Evolutionary conservation across 257 asterid genomes (phyloP).

Genomic region (Linderniella brevidens): DNA sequence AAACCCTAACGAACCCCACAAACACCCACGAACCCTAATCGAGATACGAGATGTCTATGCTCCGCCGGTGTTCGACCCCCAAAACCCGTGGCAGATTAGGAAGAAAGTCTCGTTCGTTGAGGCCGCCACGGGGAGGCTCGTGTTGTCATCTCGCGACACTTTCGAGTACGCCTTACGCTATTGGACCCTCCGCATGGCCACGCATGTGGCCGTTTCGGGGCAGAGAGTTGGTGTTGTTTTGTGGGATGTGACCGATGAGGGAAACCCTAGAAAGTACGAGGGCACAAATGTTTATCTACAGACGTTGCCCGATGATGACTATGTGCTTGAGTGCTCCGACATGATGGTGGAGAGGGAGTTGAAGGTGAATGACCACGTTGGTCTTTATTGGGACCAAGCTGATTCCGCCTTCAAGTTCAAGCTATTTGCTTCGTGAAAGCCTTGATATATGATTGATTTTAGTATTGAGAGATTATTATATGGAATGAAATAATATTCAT

Average conservation of each 20-base stretch:
- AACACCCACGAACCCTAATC: slow-evolving; percentile 17
- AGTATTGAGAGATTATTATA: no score
- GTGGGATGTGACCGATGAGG: slow-evolving; percentile 37
- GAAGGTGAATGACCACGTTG: slow-evolving; percentile 25
- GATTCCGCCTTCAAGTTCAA: no score
- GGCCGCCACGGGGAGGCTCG: slow-evolving; percentile 13
- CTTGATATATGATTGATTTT: no score
- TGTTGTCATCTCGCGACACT: slow-evolving; percentile 18
- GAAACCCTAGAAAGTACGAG: slow-evolving; percentile 15
- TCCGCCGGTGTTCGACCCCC: slow-evolving; percentile 16
- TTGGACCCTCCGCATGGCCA: slow-evolving; percentile 28
- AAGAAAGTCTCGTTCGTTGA: slow-evolving; percentile 23
- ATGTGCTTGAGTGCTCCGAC: slow-evolving; percentile 18
- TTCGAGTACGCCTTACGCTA: slow-evolving; percentile 29
- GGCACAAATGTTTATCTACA: slow-evolving; percentile 17
- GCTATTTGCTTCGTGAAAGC: no score
- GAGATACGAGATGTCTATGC: slow-evolving; percentile 28
- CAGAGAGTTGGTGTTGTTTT: slow-evolving; percentile 17
- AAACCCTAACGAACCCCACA: background rate
- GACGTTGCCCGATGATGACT: slow-evolving; percentile 17
- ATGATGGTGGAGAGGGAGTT: slow-evolving; percentile 22
- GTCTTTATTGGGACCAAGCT: slow-evolving; percentile 26
- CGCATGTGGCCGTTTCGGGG: slow-evolving; percentile 17
- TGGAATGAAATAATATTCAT: no score
- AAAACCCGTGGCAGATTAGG: slow-evolving; percentile 37